phyloP scores from a whole-genome alignment of 352 stramenopile genomes.

The Phytopythium ostracodes region DNA sequence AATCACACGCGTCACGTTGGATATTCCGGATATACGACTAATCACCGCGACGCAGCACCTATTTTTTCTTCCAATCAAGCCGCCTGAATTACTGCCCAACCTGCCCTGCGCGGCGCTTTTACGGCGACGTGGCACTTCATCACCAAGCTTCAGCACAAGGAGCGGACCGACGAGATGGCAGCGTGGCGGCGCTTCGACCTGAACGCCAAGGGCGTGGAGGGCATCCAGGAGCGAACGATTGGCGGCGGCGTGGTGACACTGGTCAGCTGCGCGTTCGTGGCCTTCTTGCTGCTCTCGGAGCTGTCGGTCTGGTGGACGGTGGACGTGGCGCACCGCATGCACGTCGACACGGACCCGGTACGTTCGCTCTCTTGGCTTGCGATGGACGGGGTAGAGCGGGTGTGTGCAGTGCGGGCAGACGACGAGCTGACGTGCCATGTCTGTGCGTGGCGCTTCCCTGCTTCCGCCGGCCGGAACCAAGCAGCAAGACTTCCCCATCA shows the following conservation, averaged over 20 bases:
- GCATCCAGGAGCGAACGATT: constrained; percentile 87
- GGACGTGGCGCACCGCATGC: constrained; percentile 83
- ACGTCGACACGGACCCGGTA: constrained; percentile 82
- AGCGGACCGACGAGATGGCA: constrained; percentile 28
- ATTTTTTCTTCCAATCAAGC: neutral
- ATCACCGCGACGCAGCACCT: neutral
- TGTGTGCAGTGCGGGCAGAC: no score
- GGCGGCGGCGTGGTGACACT: constrained; percentile 80
- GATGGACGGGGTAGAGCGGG: neutral
- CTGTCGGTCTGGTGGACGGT: constrained; percentile 84
- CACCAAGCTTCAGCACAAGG: no score
- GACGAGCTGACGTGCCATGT: neutral
- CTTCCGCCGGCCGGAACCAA: constrained; percentile 8
- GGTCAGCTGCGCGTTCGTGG: constrained; percentile 65
- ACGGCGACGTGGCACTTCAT: neutral
- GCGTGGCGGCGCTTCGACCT: constrained; percentile 84
- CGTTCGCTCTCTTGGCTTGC: constrained; percentile 10
- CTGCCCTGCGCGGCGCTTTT: neutral
- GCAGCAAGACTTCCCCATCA: constrained; percentile 82
- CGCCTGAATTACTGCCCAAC: neutral
- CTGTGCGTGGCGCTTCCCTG: neutral
- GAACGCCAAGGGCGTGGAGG: constrained; percentile 86
- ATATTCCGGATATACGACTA: neutral
- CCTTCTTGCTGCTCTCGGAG: constrained; percentile 79
- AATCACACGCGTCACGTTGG: neutral